Evolutionary conservation across 225 moss, liverwort and hornwort species (phyloP), one percentile per base, ranked within the genome.

Genomic region (Ulota crispa): DNA sequence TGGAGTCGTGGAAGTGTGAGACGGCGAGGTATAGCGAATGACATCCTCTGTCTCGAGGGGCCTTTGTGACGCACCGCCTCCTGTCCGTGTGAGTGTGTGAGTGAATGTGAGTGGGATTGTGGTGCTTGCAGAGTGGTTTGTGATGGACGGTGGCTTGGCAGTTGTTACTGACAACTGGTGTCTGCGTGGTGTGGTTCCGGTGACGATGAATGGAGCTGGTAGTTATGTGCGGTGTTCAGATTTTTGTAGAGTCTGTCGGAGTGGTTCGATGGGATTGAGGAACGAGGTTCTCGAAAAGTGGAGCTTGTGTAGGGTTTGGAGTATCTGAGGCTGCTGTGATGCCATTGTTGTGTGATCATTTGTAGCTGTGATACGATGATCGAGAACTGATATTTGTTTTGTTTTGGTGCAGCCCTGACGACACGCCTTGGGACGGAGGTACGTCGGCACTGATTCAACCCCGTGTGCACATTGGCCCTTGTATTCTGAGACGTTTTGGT

Each of bases 401-500:
- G 62, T 64, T n/a, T 52, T 69, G 85, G 90, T 72, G 23, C 97
- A 98, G 97, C 89, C 97, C 95, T n/a, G 97, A 98, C 81, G 95
- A 98, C 79, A 95, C 95, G 57, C 97, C 95, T 41, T 98, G 97
- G 97, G 97, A 98, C 83, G 95, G 97, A 92, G 97, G 97, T 98
- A 83, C 36, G 76, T 32, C 63, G 24, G 30, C 62, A 15, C 5
- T 8, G 11, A 20, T 60, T 70, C 8, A 45, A 12, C 54, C 57
- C 10, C 7, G 16, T 10, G 6, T n/a, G 30, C 15, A 59, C 41
- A 66, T 80, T 4, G 4, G 43, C 67, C 26, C 52, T 26, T 27
- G 42, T 27, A 26, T 53, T 37, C 21, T 23, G 14, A 13, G 62
- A 28, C 1, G 6, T 72, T 4, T 8, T 53, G 9, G 6, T 37